phyloP scores from a whole-genome alignment of 805 yeast species.

The Metschnikowia rubicola region DNA sequence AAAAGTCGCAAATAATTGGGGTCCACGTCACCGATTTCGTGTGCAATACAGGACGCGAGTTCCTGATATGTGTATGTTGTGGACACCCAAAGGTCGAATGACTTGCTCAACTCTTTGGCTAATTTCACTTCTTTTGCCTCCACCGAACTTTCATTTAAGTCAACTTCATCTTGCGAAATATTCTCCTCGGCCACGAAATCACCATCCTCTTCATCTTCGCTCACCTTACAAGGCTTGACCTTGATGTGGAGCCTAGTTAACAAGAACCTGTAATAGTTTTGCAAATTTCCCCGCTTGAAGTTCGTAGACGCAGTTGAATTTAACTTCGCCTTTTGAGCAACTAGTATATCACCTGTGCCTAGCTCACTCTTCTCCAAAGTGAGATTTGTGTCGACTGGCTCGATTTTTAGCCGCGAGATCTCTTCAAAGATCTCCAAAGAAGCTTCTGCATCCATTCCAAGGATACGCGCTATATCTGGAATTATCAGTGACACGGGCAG shows the following conservation, averaged over 20 bases:
- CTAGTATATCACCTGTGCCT: conserved; percentile 65
- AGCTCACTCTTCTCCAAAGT: conserved; percentile 58
- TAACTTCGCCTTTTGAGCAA: conserved; percentile 28
- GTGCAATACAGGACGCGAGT: conserved; percentile 60
- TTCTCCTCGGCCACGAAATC: conserved; percentile 37
- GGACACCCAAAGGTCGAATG: conserved; percentile 67
- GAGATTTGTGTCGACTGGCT: conserved; percentile 34
- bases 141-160: conserved; percentile 15
- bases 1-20: conserved; percentile 65
- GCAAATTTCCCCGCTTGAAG: conserved; percentile 25
- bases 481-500: conserved; percentile 41
- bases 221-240: conserved; percentile 46
- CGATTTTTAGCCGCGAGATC: conserved; percentile 51
- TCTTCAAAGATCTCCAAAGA: conserved; percentile 55
- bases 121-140: conserved; percentile 17
- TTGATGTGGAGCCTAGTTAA: conserved; percentile 58
- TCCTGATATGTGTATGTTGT: conserved; percentile 55
- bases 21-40: conserved; percentile 43
- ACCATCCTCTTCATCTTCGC: conserved; percentile 53
- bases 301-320: conserved; percentile 15
- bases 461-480: conserved; percentile 37
- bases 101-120: conserved; percentile 21
- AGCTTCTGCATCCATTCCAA: conserved; percentile 35
- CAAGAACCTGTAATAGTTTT: conserved; percentile 52
- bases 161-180: conserved; percentile 2